phyloP scores from a whole-genome alignment of 306 rosid genomes.

The Pterocarpus macrocarpus region DNA sequence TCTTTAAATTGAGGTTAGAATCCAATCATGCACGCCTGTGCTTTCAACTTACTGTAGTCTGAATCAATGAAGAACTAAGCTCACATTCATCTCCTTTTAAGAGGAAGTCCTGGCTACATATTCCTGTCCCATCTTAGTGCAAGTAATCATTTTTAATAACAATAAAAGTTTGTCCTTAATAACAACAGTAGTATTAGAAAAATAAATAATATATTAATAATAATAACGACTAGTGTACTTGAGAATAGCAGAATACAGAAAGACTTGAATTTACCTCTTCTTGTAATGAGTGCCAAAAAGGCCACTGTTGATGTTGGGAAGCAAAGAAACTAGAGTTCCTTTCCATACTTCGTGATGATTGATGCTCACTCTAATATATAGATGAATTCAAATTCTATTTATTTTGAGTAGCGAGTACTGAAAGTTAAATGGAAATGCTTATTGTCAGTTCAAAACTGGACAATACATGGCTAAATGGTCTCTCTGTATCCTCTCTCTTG shows the following conservation, averaged over 20 bases:
- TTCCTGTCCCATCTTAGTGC: too few species aligned
- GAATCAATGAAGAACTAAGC: not conserved
- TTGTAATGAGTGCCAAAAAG: not conserved
- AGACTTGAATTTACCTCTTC: not conserved
- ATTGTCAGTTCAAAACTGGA: constrained; percentile 4
- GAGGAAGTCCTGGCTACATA: too few species aligned
- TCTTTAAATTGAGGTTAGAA: too few species aligned
- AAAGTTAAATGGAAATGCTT: constrained; percentile 19
- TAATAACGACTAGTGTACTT: not conserved
- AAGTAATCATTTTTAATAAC: not conserved
- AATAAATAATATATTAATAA: not conserved
- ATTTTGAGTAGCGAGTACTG: not conserved
- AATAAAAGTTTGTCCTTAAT: too few species aligned
- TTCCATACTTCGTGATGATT: not conserved
- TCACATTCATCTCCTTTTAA: not conserved
- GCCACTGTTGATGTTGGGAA: not conserved
- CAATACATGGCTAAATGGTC: constrained; percentile 21
- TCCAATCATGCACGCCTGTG: too few species aligned
- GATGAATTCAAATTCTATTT: constrained; percentile 3
- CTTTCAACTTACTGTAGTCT: not conserved
- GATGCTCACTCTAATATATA: not conserved
- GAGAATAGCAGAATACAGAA: constrained; percentile 18
- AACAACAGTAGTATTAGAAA: not conserved
- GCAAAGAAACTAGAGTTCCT: constrained; percentile 13
- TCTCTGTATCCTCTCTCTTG: constrained; percentile 7